These are phyloP conservation scores for Rhizophora apiculata DNA, from an alignment of 345 rosid genomes.

Conservation along the genomic window DNA sequence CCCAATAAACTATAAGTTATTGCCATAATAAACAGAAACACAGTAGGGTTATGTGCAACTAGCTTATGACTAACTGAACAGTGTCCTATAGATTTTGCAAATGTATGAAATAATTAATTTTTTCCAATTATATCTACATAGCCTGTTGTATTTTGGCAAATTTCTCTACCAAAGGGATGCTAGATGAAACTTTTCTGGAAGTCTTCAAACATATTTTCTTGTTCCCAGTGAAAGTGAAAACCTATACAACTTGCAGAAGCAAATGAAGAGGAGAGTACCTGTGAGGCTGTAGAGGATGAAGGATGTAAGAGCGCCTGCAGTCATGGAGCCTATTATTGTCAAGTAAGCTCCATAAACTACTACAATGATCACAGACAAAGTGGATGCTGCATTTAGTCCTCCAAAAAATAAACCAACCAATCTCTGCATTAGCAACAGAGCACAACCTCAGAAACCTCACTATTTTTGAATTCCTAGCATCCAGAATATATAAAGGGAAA, in stretches of 20 bases:
- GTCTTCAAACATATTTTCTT: neutral
- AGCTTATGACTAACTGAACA: neutral
- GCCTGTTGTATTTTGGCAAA: neutral
- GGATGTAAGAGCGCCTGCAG: slow-evolving; percentile 86
- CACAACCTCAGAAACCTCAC: slow-evolving; percentile 2
- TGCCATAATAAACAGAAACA: neutral
- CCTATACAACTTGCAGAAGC: slow-evolving; percentile 1
- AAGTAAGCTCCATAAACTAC: slow-evolving; percentile 86
- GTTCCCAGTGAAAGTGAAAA: neutral
- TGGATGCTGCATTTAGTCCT: slow-evolving; percentile 83
- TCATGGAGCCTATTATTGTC: slow-evolving; percentile 79
- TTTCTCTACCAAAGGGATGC: neutral
- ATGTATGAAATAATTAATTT: neutral
- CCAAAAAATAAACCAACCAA: slow-evolving; percentile 74
- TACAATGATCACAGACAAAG: slow-evolving; percentile 70
- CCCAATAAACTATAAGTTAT: neutral
- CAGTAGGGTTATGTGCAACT: neutral
- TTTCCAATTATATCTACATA: no score
- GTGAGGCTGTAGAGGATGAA: slow-evolving; percentile 97
- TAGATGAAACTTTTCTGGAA: neutral
- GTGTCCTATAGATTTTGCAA: neutral
- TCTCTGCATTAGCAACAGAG: slow-evolving; percentile 35
- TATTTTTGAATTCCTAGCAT: neutral
- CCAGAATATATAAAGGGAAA: neutral
- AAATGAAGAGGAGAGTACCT: slow-evolving; percentile 41